Evolutionary conservation across 208 protist genomes (phyloP).

Genomic region (Naegleria fowleri): DNA sequence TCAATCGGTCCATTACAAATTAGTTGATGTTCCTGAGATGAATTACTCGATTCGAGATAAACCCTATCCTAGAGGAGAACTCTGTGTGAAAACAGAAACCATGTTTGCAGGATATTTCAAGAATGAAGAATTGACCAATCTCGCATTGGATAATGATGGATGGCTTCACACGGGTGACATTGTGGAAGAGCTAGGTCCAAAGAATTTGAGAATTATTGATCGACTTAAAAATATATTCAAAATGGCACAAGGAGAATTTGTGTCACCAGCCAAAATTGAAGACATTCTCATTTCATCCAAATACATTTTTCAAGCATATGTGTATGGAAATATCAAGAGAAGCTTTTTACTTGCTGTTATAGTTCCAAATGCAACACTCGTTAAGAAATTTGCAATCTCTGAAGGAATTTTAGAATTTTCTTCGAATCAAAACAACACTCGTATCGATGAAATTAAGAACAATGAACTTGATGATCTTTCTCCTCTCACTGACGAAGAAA

Average conservation of each 20-base stretch:
- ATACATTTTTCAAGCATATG: background rate
- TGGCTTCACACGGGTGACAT: slow-evolving; percentile 47
- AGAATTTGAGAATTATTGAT: slow-evolving; percentile 34
- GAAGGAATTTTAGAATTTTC: background rate
- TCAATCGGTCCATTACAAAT: slow-evolving; percentile 47
- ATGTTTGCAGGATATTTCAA: slow-evolving; percentile 66
- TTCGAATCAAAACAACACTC: too few relatives aligned
- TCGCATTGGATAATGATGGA: slow-evolving; percentile 53
- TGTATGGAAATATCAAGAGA: slow-evolving; percentile 9
- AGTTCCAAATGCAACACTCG: background rate
- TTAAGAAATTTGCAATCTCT: background rate
- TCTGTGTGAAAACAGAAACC: slow-evolving; percentile 53
- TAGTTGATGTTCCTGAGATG: slow-evolving; percentile 63
- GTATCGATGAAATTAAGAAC: too few relatives aligned
- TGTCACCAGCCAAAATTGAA: slow-evolving; percentile 33
- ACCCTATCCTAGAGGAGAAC: slow-evolving; percentile 51
- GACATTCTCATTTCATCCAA: background rate
- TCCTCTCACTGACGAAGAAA: background rate
- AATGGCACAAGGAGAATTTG: slow-evolving; percentile 39
- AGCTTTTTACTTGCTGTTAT: background rate
- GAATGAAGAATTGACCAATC: slow-evolving; percentile 36
- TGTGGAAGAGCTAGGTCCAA: background rate
- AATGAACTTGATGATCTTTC: too few relatives aligned
- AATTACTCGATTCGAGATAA: slow-evolving; percentile 53
- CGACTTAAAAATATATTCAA: slow-evolving; percentile 42